A percentile compares a stretch with the other conserved stretches of the same genome.
Evolutionary conservation across 2,329 filamentous ascomycete genomes (phyloP).

Genomic region (Moelleriella libera): DNA sequence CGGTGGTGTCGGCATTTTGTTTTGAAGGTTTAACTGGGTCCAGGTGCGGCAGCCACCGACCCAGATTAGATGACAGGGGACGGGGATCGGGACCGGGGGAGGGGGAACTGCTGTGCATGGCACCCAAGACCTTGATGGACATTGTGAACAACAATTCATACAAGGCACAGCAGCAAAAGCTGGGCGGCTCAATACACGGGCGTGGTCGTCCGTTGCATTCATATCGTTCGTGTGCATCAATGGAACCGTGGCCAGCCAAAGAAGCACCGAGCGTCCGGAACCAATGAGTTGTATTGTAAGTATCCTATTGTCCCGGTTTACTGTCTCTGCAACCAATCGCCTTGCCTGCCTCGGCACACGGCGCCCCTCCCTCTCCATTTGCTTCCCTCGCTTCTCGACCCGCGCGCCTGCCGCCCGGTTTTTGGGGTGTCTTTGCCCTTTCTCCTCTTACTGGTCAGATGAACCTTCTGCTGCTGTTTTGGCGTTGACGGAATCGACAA

Average conservation of each 20-base stretch:
- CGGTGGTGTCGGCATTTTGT: neutral
- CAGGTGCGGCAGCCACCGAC: too few relatives aligned
- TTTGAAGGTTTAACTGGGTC: neutral
- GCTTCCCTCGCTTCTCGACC: too few relatives aligned
- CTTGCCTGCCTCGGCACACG: neutral
- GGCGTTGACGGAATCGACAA: too few relatives aligned
- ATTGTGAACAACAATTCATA: too few relatives aligned
- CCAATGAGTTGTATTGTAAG: too few relatives aligned
- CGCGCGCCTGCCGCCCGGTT: too few relatives aligned
- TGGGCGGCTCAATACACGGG: neutral
- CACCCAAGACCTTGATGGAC: neutral
- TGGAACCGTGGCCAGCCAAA: neutral
- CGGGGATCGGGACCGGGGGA: too few relatives aligned
- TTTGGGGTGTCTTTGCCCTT: too few relatives aligned
- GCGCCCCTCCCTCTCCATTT: neutral
- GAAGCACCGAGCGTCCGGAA: neutral
- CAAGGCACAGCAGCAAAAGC: too few relatives aligned
- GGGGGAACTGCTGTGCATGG: neutral
- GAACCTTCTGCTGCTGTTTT: too few relatives aligned
- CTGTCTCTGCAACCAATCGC: neutral
- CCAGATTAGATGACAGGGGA: too few relatives aligned
- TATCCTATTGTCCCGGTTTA: neutral
- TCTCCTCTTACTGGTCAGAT: too few relatives aligned
- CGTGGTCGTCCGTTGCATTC: neutral
- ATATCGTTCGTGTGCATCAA: neutral